Evolutionary conservation across 176 grass and related monocot species (phyloP).

Genomic region (Zea luxurians): DNA sequence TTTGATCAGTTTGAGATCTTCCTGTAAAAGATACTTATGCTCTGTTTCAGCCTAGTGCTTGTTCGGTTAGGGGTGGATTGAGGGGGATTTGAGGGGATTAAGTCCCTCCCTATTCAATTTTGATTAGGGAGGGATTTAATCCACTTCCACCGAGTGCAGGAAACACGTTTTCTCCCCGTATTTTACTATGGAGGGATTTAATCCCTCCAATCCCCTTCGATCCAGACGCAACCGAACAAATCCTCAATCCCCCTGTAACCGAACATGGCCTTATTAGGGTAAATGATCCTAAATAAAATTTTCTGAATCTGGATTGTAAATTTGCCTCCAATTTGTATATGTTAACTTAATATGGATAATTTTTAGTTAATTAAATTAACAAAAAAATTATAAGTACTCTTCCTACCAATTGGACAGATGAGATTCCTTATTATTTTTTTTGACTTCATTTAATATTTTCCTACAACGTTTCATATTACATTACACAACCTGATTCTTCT

Average conservation of each 20-base stretch:
- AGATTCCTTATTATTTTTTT: slow-evolving; percentile 20
- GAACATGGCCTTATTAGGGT: neutral
- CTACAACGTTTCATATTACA: slow-evolving; percentile 26
- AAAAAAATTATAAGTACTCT: neutral
- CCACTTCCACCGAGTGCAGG: too few relatives aligned
- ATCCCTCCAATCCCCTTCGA: too few relatives aligned
- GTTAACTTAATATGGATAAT: neutral
- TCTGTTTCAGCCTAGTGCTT: neutral
- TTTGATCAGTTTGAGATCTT: slow-evolving; percentile 2
- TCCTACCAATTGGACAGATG: slow-evolving; percentile 14
- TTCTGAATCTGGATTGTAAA: neutral
- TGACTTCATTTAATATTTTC: neutral
- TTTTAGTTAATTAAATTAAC: neutral
- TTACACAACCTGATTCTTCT: slow-evolving; percentile 28
- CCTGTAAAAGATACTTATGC: slow-evolving; percentile 17
- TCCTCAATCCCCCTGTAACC: too few relatives aligned
- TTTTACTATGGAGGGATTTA: too few relatives aligned
- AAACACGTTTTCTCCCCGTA: too few relatives aligned
- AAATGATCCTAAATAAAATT: neutral
- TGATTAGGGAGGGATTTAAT: too few relatives aligned
- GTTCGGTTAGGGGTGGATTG: too few relatives aligned
- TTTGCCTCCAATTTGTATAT: neutral
- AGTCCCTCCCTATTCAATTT: too few relatives aligned
- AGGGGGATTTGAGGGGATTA: too few relatives aligned
- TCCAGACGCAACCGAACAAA: too few relatives aligned